Evolutionary conservation across 768 basidiomycete genomes (phyloP), one percentile per base, ranked within the genome.

Genomic region (Xerocomellus dryophilus): DNA sequence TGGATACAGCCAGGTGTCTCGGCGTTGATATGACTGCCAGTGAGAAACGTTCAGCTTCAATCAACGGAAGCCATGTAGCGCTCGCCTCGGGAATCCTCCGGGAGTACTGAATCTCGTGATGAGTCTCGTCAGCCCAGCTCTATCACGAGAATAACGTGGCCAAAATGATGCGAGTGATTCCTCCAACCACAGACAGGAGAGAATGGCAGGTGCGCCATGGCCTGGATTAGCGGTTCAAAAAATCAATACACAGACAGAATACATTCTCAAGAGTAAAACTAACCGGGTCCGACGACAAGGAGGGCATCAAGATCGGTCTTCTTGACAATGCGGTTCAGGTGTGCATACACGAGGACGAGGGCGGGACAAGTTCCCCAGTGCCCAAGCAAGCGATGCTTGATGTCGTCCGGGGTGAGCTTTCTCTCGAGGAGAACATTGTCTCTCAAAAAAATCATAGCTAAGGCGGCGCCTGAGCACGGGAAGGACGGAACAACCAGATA

Each of bases 1-100:
- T 97, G 93, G 57, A 97, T 95, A 4, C 82, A 78, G 6, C 93
- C 93, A 18, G 93, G 93, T 1, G 90, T 93, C 69, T 90, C 82
- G 0, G 92, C 88, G 54, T 92, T 89, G 59, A 88, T 81, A 53
- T 86, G 84, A 61, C 84, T 85, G 23, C 23, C 23, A 23, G 23
- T 23, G 34, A 11, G 44, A 52, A n/a, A 23, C 17, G 2, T 27
- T 60, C 20, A 62, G 43, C 14, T 7, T 50, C 14, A 15, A 14
- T 18, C 8, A 29, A 29, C 7, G 32, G 17, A 36, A n/a, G 21
- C 2, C 5, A 38, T 7, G 18, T 12, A 21, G 18, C 20, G 32
- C 77, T 56, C 73, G 81, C 77, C 85, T 88, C 7, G 93, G 90
- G 67, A 90, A 89, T 21, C 93, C 92, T 20, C 89, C 88, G 0